These are phyloP conservation scores for Chaetomium tenue DNA, from an alignment of 495 filamentous ascomycete species.

Conservation along the genomic window DNA sequence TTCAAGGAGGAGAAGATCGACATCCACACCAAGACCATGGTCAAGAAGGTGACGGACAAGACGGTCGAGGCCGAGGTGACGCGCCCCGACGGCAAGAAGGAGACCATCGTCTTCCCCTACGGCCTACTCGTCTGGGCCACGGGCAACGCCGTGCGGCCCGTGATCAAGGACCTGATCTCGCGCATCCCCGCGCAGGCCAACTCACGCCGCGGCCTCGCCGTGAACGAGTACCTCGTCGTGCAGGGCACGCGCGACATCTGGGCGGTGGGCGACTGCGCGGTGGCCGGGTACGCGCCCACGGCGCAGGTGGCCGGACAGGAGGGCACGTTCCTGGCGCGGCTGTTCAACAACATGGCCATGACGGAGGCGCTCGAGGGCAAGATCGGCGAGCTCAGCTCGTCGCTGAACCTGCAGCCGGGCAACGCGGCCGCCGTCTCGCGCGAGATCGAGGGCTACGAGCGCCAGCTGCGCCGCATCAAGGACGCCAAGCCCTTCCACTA, in stretches of 20 bases:
- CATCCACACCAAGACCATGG: constrained; percentile 97
- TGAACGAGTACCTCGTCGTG: constrained; percentile 98
- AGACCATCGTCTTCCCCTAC: constrained; percentile 79
- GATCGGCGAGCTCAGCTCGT: constrained; percentile 58
- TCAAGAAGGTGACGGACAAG: constrained; percentile 95
- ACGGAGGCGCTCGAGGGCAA: constrained; percentile 75
- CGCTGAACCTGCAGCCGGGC: constrained; percentile 51
- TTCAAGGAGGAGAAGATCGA: constrained; percentile 98
- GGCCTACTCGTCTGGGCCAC: constrained; percentile 98
- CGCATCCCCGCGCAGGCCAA: constrained; percentile 93
- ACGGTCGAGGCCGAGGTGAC: constrained; percentile 87
- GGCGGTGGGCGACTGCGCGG: constrained; percentile 77
- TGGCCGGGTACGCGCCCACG: constrained; percentile 95
- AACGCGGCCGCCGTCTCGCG: constrained; percentile 63
- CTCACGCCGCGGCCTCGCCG: constrained; percentile 88
- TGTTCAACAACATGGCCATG: constrained; percentile 98
- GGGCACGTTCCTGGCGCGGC: constrained; percentile 87
- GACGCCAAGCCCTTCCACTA: constrained; percentile 96
- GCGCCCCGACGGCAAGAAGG: constrained; percentile 82
- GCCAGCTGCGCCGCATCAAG: constrained; percentile 82
- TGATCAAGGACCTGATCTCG: constrained; percentile 85
- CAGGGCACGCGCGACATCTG: constrained; percentile 96
- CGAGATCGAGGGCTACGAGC: constrained; percentile 81
- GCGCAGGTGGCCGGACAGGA: constrained; percentile 96
- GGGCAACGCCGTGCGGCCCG: constrained; percentile 85